Base-by-base conservation (phyloP, 2,329 filamentous ascomycete species). In the Teratosphaeria destructans region DNA sequence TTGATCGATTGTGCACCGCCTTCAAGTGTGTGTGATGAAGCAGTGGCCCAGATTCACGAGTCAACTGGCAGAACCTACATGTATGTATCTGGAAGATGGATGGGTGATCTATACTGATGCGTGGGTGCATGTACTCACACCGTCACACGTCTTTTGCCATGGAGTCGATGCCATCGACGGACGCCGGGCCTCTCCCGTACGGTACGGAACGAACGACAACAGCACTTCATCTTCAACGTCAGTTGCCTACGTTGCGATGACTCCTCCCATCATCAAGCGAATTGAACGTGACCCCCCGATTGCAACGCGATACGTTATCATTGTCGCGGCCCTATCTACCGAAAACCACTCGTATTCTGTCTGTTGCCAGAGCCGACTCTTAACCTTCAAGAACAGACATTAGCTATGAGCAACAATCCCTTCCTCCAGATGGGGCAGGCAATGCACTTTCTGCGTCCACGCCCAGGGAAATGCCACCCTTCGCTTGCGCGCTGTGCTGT, bases 201-300 rank as follows among this genome's bases (percentile, higher is more conserved):
- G 32, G 32, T 54, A 35, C 39, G 39, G 56, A 49, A 47, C 56
- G 29, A 29, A 29, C 29, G 29, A 29, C 29, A 26, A 29, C n/a
- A 14, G 12, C 19, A 27, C 54, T 32, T 56, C 55, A 57, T 58
- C 19, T 60, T 54, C 59, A 52, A 56, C 55, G 29, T 60, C 58
- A 60, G 29, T 23, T 23, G 43, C 8, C 43, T n/a, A 49, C 43
- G 16, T 49, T 49, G 43, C 43, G 19, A 19, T 23, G n/a, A 49
- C 19, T 49, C 26, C 23, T n/a, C 23, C 5, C 19, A 10, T 49
- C 43, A 8, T 23, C 43, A 49, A 49, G 16, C 54, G 43, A 55
- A 12, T 32, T 6, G 49, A n/a, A 49, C 43, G 43, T 1, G 43
- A 49, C n/a, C 2, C 8, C 43, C 8, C 11, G 11, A n/a, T n/a